Evolutionary conservation across 2,329 filamentous ascomycete species (phyloP).

Genomic region (Beauveria asiatica): DNA sequence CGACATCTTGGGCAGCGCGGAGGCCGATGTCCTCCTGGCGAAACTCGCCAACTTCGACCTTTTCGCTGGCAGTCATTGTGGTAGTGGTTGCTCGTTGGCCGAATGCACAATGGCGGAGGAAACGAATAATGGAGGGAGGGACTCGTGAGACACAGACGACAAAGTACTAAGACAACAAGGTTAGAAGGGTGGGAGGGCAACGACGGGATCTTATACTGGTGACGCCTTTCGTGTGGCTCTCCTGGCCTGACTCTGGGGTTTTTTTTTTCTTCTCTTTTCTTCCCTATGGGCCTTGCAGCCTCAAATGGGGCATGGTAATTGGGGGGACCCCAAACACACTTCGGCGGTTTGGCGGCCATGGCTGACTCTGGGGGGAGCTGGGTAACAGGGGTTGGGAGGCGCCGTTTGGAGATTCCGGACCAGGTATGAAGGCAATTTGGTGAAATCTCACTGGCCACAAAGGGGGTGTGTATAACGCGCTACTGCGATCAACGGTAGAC

Average conservation of each 20-base stretch:
- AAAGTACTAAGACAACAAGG: constrained; percentile 2
- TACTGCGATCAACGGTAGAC: not conserved
- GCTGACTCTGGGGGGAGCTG: constrained; percentile 3
- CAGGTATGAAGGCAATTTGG: not conserved
- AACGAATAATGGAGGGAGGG: not conserved
- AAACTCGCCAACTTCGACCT: not conserved
- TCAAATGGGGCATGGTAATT: not conserved
- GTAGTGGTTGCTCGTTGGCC: not conserved
- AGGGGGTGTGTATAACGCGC: not conserved
- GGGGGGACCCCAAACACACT: constrained; percentile 4
- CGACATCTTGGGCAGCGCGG: constrained; percentile 41
- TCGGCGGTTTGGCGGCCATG: constrained; percentile 11
- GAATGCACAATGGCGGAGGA: not conserved
- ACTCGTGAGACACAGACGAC: constrained; percentile 7
- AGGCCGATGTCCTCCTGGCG: constrained; percentile 24
- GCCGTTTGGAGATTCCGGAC: constrained; percentile 7
- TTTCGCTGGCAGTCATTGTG: constrained; percentile 3
- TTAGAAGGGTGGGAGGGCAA: not conserved
- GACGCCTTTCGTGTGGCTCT: not conserved
- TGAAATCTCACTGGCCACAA: not conserved
- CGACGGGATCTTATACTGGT: constrained; percentile 5
- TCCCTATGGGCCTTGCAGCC: not conserved
- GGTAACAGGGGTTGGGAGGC: constrained; percentile 3
- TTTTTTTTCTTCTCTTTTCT: not conserved
- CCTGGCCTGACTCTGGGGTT: not conserved